Percentiles rank a stretch among this genome's conserved stretches.
Conservation (phyloP, 2,329 filamentous ascomycete species). For the Claviceps monticola region DNA sequence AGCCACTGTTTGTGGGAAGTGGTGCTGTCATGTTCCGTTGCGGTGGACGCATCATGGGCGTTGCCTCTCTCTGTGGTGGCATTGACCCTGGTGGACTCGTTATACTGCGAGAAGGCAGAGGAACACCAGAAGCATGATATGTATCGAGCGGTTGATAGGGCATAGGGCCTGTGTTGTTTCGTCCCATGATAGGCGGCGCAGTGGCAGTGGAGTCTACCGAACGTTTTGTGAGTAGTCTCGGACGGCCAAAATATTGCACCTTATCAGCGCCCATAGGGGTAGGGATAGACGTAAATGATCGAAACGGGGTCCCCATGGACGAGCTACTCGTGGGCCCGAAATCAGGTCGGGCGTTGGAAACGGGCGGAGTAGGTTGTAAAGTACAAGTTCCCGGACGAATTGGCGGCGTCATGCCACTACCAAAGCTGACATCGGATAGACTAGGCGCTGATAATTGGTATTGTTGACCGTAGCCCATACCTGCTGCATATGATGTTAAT, state of each 20-base stretch:
- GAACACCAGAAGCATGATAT: conserved; percentile 8
- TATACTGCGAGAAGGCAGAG: conserved; percentile 19
- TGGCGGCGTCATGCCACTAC: conserved; percentile 12
- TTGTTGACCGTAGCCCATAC: conserved; percentile 39
- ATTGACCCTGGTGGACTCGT: conserved; percentile 18
- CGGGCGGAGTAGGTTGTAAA: conserved; percentile 21
- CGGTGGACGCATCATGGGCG: conserved; percentile 20
- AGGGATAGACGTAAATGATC: conserved; percentile 17
- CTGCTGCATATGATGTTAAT: conserved; percentile 43
- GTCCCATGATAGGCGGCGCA: conserved; percentile 8
- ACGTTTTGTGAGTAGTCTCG: conserved; percentile 18
- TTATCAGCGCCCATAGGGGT: conserved; percentile 14
- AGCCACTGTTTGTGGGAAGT: conserved; percentile 6
- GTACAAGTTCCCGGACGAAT: conserved; percentile 22
- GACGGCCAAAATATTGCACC: conserved; percentile 19
- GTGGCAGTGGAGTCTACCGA: conserved; percentile 17
- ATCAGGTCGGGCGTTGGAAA: conserved; percentile 8
- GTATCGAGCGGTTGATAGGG: conserved; percentile 14
- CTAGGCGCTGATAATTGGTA: conserved; percentile 23
- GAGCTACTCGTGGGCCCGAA: conserved; percentile 8
- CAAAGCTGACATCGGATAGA: conserved; percentile 16
- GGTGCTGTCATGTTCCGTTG: conserved; percentile 34
- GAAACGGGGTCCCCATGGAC: conserved; percentile 7
- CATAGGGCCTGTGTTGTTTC: not conserved
- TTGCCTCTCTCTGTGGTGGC: conserved; percentile 16